Evolutionary conservation across 345 rosid species (phyloP).

Genomic region (Eucalyptus tenuipes): DNA sequence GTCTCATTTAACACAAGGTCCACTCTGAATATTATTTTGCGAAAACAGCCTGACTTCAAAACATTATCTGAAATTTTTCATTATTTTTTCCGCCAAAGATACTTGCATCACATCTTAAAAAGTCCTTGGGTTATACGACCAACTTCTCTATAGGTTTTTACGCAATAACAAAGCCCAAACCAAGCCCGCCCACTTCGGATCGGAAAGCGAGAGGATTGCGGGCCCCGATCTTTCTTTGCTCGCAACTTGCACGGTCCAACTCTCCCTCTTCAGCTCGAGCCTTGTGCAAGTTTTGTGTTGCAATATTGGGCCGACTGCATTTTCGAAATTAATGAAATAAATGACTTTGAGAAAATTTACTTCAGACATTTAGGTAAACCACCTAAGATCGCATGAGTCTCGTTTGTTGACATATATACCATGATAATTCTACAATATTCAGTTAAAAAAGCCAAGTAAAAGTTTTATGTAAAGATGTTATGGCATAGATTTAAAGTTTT

Average conservation of each 20-base stretch:
- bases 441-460: neutral
- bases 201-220: neutral
- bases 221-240: neutral
- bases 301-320: neutral
- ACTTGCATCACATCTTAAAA: neutral
- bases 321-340: neutral
- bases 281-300: neutral
- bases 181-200: neutral
- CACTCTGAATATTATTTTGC: too few species aligned
- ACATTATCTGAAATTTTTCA: rapidly evolving
- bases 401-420: neutral
- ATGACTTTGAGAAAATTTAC: neutral
- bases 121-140: neutral
- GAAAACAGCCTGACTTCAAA: too few species aligned
- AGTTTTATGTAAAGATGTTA: neutral
- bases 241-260: neutral
- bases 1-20: too few species aligned
- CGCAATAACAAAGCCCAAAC: neutral
- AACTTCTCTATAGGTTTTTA: neutral
- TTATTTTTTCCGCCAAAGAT: neutral
- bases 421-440: neutral
- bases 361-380: neutral
- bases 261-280: neutral
- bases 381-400: neutral
- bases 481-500: neutral